Evolutionary conservation across 108 stramenopile species (phyloP).

Genomic region (Tribonema minus): DNA sequence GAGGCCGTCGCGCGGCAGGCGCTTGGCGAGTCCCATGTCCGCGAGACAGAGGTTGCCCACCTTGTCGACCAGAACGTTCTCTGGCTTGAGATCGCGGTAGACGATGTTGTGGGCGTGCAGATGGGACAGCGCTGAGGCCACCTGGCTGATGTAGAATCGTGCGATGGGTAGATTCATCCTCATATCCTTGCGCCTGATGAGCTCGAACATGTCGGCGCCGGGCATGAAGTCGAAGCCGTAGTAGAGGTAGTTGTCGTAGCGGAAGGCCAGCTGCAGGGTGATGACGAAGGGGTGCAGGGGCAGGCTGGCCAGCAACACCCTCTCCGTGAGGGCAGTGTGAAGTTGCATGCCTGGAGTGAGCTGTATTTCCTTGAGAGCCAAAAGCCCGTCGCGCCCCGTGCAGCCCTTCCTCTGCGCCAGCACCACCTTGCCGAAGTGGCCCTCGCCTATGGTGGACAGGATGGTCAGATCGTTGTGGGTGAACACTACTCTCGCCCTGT

Average conservation of each 20-base stretch:
- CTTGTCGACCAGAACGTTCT: slow-evolving; percentile 50
- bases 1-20: background rate
- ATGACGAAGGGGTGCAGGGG: slow-evolving; percentile 59
- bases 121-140: slow-evolving; percentile 53
- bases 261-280: slow-evolving; percentile 57
- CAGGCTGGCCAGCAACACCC: slow-evolving; percentile 52
- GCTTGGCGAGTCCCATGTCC: slow-evolving; percentile 53
- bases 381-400: background rate
- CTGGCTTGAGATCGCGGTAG: no score
- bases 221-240: slow-evolving; percentile 59
- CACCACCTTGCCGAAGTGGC: slow-evolving; percentile 35
- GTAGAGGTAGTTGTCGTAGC: slow-evolving; percentile 47
- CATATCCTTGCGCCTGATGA: slow-evolving; percentile 31
- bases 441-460: slow-evolving; percentile 31
- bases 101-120: slow-evolving; percentile 51
- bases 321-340: slow-evolving; percentile 59
- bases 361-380: slow-evolving; percentile 52
- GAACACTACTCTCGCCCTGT: no score
- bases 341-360: slow-evolving; percentile 52
- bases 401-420: slow-evolving; percentile 12
- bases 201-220: slow-evolving; percentile 62
- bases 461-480: no score
- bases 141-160: slow-evolving; percentile 55
- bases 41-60: slow-evolving; percentile 44
- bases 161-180: slow-evolving; percentile 25